Evolutionary conservation across 1,139 yeast species (phyloP), one percentile per base, ranked within the genome.

Genomic region (Zhuliangozyma parablackwelliae): DNA sequence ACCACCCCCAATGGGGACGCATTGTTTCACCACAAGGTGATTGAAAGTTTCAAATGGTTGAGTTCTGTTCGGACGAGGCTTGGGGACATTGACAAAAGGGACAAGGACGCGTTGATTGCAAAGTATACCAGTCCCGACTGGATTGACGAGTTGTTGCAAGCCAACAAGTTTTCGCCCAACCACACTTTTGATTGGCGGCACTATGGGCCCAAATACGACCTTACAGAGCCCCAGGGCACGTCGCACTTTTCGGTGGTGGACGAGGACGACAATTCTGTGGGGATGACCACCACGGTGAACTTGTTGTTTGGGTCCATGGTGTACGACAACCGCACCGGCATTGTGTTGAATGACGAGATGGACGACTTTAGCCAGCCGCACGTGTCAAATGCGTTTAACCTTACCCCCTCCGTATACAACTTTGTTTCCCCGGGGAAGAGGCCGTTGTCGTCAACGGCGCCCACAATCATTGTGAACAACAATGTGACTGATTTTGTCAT

Each of bases 11-110:
- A 56, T 27, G 47, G 50, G 6, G 50, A 54, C 11, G 65, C 67
- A 0, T 50, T 72, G 6, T 69, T 75, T n/a, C 67, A 80, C 2
- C 96, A 87, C 51, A 70, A 86, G 38, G 56, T 88, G 10, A 65
- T 89, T 10, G 98, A 92, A 59, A 65, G 86, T 6, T 88, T 90
- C 94, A 90, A 90, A 59, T 92, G 96, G 96, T 75, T 88, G 73
- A 87, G 90, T 1, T 75, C 94, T 8, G 90, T 84, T 0, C 71
- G 97, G 41, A 79, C 92, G 12, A 74, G 86, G 49, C 70, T 90
- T 21, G 97, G 97, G 1, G 96, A 88, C 50, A 56, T 55, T 12
- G 48, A 56, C 30, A 25, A 34, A 9, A 43, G 55, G 0, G 55
- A 52, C 37, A 45, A 50, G 43, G 30, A 50, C 31, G 44, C 48